Conservation (phyloP, 345 rosid species). For the Firmiana major region DNA sequence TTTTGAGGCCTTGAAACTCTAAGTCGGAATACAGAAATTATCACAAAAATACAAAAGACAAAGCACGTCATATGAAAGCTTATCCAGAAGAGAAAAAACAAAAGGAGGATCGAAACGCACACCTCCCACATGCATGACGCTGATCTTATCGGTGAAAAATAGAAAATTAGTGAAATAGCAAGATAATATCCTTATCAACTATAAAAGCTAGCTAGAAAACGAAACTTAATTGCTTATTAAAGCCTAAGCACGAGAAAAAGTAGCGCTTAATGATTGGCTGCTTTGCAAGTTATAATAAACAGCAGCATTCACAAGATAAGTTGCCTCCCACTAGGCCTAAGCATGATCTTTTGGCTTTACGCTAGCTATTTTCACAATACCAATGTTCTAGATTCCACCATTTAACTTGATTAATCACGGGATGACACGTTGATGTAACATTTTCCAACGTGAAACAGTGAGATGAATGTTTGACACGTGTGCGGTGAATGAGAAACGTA, state of each 20-base stretch:
- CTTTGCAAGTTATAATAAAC: neutral
- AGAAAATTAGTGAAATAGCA: neutral
- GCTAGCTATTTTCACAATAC: neutral
- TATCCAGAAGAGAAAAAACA: neutral
- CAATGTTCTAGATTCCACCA: neutral
- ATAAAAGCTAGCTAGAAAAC: neutral
- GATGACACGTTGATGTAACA: neutral
- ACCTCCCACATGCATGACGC: neutral
- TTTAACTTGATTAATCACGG: neutral
- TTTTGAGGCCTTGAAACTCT: neutral
- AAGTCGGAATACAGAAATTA: neutral
- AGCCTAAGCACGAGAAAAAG: neutral
- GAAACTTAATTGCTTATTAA: neutral
- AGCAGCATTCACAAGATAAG: conserved; percentile 9
- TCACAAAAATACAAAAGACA: neutral
- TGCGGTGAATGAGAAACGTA: conserved; percentile 10
- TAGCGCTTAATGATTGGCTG: neutral
- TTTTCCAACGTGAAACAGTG: neutral
- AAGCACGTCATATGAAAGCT: neutral
- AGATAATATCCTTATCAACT: neutral
- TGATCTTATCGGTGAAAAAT: neutral
- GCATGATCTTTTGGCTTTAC: too few species aligned
- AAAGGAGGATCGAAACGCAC: neutral
- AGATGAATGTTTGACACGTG: conserved; percentile 24
- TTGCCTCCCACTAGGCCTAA: neutral